Percentiles rank a stretch among this genome's conserved stretches.
Evolutionary conservation across 257 asterid genomes (phyloP).

Genomic region (Solanum appendiculatum): DNA sequence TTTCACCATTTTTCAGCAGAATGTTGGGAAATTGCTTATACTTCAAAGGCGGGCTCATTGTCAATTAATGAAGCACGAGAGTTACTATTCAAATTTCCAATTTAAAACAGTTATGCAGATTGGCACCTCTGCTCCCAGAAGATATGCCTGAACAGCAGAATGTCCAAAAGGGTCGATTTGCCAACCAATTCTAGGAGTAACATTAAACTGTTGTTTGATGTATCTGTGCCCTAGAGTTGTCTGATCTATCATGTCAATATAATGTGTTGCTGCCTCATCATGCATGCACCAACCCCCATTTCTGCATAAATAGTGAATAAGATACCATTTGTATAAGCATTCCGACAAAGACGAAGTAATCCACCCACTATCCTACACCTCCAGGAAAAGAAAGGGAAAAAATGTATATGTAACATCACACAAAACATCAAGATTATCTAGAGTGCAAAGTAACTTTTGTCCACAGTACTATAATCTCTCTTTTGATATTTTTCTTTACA

Average conservation of each 20-base stretch:
- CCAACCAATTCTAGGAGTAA: conserved; percentile 96
- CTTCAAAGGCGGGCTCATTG: not conserved
- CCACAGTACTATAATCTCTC: not conserved
- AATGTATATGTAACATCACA: not conserved
- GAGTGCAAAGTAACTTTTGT: not conserved
- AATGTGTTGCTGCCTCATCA: conserved; percentile 93
- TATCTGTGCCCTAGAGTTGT: conserved; percentile 85
- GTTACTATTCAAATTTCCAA: not conserved
- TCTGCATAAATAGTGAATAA: conserved; percentile 27
- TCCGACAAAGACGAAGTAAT: not conserved
- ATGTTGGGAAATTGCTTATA: not conserved
- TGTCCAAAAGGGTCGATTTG: conserved; percentile 98
- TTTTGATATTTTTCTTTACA: not conserved
- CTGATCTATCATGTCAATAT: conserved; percentile 97
- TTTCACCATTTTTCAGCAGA: not conserved
- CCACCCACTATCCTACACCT: not conserved
- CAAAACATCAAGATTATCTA: not conserved
- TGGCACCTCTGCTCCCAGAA: conserved; percentile 87
- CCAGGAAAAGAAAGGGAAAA: not conserved
- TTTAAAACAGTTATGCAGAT: not conserved
- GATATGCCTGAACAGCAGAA: conserved; percentile 97
- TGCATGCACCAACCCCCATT: conserved; percentile 99
- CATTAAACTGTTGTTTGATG: conserved; percentile 65
- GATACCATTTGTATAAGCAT: not conserved
- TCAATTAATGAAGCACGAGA: not conserved